Percentiles rank a stretch among this genome's conserved stretches.
phyloP scores from a whole-genome alignment of 2,329 filamentous ascomycete species.

The Seiridium unicorne region DNA sequence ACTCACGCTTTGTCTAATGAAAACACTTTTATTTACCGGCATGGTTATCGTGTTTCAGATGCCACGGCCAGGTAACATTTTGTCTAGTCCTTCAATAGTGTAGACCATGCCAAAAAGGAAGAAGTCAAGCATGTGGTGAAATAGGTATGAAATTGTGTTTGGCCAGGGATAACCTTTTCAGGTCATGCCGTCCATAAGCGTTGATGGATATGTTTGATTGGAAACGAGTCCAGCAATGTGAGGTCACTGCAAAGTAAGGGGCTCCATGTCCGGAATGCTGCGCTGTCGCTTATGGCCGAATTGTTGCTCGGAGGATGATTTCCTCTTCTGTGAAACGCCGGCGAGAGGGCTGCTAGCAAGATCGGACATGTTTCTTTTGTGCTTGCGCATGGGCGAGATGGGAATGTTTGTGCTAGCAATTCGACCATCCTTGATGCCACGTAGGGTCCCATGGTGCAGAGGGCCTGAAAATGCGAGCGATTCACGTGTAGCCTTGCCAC shows the following conservation, averaged over 20 bases:
- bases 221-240: not conserved
- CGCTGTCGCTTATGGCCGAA: constrained; percentile 54
- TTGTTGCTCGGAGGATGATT: constrained; percentile 44
- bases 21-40: not conserved
- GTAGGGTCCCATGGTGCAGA: constrained; percentile 58
- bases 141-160: constrained; percentile 43
- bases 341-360: constrained; percentile 49
- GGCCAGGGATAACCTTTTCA: constrained; percentile 23
- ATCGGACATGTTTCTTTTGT: constrained; percentile 45
- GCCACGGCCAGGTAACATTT: not conserved
- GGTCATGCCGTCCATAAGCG: constrained; percentile 28
- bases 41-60: not conserved
- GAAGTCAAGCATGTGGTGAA: constrained; percentile 39
- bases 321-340: constrained; percentile 50
- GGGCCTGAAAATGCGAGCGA: constrained; percentile 62
- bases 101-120: constrained; percentile 11
- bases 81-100: not conserved
- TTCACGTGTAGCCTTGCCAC: constrained; percentile 59
- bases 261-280: constrained; percentile 57
- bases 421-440: constrained; percentile 64
- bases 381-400: constrained; percentile 65
- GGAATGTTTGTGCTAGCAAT: constrained; percentile 65
- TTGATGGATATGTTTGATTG: constrained; percentile 16
- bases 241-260: constrained; percentile 4
- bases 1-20: not conserved